Percentiles rank a stretch among this genome's conserved stretches.
These are phyloP conservation scores for Pleurotus salmoneostramineus DNA, from an alignment of 768 basidiomycete species.

Conservation along the genomic window DNA sequence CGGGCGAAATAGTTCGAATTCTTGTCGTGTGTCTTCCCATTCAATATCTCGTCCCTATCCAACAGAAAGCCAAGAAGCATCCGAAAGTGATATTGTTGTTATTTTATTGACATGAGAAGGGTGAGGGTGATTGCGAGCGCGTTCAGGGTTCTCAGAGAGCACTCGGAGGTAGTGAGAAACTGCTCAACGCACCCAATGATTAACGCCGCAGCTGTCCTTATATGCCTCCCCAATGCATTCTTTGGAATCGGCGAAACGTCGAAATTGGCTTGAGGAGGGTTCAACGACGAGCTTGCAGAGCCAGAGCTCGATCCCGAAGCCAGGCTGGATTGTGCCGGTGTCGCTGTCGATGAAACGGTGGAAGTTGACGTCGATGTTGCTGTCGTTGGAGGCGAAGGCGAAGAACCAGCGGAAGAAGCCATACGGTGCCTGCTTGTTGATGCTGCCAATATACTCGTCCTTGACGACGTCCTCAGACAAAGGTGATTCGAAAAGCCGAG, in stretches of 20 bases:
- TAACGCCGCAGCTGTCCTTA: slow-evolving; percentile 70
- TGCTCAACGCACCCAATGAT: slow-evolving; percentile 60
- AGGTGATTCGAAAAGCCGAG: slow-evolving; percentile 11
- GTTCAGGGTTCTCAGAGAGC: no score
- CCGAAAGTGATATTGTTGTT: no score
- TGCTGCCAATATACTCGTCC: neutral
- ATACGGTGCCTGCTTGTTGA: slow-evolving; percentile 1
- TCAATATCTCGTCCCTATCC: slow-evolving; percentile 83
- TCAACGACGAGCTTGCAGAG: neutral
- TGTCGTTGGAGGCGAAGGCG: neutral
- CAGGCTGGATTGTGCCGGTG: no score
- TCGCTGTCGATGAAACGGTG: neutral
- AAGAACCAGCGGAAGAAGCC: neutral
- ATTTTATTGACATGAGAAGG: neutral
- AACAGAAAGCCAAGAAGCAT: neutral
- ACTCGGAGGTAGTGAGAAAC: neutral
- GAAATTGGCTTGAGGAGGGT: slow-evolving; percentile 26
- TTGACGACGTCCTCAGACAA: neutral
- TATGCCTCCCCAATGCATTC: slow-evolving; percentile 65
- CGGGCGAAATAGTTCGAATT: slow-evolving; percentile 87
- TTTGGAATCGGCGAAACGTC: slow-evolving; percentile 52
- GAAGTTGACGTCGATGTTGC: neutral
- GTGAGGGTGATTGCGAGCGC: neutral
- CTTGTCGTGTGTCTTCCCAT: slow-evolving; percentile 83
- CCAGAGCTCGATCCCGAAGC: neutral